phyloP scores from a whole-genome alignment of 441 rosid species.

The Hura crepitans region DNA sequence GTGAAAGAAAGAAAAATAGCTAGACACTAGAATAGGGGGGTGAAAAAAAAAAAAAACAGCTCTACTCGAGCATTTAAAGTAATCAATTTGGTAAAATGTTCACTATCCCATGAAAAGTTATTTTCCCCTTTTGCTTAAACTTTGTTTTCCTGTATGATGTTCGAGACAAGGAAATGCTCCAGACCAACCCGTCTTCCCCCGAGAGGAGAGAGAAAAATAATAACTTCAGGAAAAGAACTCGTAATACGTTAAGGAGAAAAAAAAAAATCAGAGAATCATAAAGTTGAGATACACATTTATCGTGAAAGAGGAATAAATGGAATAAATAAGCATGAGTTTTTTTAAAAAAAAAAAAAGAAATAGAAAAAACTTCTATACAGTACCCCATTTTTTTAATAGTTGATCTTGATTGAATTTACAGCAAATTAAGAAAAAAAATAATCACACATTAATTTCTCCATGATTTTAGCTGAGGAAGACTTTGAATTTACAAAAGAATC shows the following conservation, averaged over 20 bases:
- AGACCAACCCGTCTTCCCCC: background rate
- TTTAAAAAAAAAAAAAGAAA: too few species aligned
- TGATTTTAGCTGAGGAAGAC: background rate
- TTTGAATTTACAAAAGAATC: background rate
- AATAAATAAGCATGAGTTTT: background rate
- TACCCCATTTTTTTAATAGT: background rate
- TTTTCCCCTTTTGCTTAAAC: background rate
- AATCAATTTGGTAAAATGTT: constrained; percentile 2
- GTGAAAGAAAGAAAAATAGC: background rate
- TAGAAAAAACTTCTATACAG: background rate
- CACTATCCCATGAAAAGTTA: background rate
- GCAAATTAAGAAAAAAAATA: background rate
- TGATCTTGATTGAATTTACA: too few species aligned
- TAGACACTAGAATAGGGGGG: background rate
- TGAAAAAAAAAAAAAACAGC: constrained; percentile 5
- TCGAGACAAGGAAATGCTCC: background rate
- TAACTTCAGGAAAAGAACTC: background rate
- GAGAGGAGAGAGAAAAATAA: background rate
- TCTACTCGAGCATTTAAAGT: background rate
- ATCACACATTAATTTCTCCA: background rate
- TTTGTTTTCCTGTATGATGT: background rate
- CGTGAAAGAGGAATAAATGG: too few species aligned
- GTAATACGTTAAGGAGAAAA: background rate
- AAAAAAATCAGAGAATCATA: background rate
- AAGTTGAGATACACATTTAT: background rate